Percentiles rank a stretch among this genome's conserved stretches.
phyloP scores from a whole-genome alignment of 2,329 filamentous ascomycete species.

The Myriosclerotinia curreyana region DNA sequence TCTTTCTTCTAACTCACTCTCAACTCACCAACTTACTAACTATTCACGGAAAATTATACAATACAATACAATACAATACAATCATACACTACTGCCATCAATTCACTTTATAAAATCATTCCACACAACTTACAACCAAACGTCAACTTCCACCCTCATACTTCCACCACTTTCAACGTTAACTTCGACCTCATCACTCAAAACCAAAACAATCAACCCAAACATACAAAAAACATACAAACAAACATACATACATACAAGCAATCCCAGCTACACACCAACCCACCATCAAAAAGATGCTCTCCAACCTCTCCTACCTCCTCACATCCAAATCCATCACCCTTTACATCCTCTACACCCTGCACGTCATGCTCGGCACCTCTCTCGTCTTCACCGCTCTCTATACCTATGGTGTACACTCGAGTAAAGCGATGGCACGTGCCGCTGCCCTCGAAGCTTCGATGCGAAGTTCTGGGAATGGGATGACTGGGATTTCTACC shows the following conservation, averaged over 20 bases:
- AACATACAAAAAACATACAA: no score
- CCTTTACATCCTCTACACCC: conserved; percentile 18
- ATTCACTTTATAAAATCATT: background rate
- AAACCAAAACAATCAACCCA: background rate
- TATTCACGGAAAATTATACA: background rate
- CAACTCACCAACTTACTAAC: background rate
- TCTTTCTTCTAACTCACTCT: background rate
- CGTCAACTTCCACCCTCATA: background rate
- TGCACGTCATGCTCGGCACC: conserved; percentile 20
- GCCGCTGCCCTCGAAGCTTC: conserved; percentile 11
- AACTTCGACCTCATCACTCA: background rate
- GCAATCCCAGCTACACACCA: background rate
- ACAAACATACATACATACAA: background rate
- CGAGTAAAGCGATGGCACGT: conserved; percentile 19
- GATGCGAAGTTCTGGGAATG: background rate
- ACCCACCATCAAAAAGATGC: background rate
- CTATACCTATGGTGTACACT: conserved; percentile 14
- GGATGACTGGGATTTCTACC: no score
- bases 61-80: no score
- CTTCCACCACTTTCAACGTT: background rate
- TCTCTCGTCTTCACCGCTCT: conserved; percentile 21
- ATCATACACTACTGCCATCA: conserved; percentile 14
- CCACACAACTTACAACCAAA: background rate
- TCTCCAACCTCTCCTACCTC: conserved; percentile 20
- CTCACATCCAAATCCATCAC: conserved; percentile 19